These are phyloP conservation scores for Mycena indigotica DNA, from an alignment of 768 basidiomycete genomes.

Conservation along the genomic window DNA sequence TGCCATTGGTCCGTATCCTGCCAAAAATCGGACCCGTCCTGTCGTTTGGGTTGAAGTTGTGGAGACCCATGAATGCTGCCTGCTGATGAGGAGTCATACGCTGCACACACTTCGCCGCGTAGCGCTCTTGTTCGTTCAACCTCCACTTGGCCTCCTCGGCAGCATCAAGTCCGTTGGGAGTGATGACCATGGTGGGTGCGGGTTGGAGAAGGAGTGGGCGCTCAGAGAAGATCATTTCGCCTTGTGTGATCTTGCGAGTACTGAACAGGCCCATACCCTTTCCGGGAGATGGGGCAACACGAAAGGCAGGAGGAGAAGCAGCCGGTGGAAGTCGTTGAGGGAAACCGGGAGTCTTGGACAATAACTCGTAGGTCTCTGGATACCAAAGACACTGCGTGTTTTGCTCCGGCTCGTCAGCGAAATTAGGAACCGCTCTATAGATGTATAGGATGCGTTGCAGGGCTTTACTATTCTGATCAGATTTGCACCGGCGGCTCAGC, in stretches of 20 bases:
- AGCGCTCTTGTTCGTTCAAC: slow-evolving; percentile 5
- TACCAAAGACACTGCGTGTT: not conserved
- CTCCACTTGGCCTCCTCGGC: not conserved
- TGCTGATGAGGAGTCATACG: slow-evolving; percentile 27
- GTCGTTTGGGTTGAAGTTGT: slow-evolving; percentile 31
- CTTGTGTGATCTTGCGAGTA: not conserved
- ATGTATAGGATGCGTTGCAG: too few species aligned
- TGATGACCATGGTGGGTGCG: not conserved
- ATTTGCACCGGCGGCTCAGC: too few species aligned
- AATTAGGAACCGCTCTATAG: too few species aligned
- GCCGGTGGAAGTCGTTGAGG: slow-evolving; percentile 2
- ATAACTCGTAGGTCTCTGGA: not conserved
- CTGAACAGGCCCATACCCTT: slow-evolving; percentile 15
- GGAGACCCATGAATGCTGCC: slow-evolving; percentile 28
- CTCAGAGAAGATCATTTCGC: slow-evolving; percentile 16
- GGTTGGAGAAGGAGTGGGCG: slow-evolving; percentile 11
- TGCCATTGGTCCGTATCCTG: slow-evolving; percentile 32
- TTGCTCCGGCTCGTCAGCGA: too few species aligned
- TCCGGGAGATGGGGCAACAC: slow-evolving; percentile 1
- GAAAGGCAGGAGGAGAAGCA: not conserved
- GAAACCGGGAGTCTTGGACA: slow-evolving; percentile 8
- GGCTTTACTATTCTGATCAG: too few species aligned
- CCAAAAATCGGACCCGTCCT: slow-evolving; percentile 34
- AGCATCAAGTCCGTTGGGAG: not conserved
- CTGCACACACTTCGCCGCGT: slow-evolving; percentile 10